These are phyloP conservation scores for Typha latifolia DNA, from an alignment of 176 grass and related monocot genomes.

Conservation along the genomic window DNA sequence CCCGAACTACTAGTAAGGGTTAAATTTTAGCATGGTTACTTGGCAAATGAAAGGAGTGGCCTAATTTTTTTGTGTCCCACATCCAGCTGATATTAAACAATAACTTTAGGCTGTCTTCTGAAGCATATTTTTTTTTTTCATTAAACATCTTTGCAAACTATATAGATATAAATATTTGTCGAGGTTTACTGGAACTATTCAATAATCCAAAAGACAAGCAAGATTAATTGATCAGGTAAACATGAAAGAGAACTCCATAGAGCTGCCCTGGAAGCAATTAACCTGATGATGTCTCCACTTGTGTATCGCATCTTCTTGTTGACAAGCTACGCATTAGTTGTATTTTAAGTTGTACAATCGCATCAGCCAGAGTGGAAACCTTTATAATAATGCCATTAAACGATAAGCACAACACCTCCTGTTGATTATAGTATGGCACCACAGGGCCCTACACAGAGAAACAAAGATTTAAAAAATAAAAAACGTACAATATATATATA, in stretches of 20 bases:
- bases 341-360: background rate
- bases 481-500: background rate
- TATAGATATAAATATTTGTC: too few relatives aligned
- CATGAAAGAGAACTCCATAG: slow-evolving; percentile 22
- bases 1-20: background rate
- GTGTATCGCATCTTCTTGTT: slow-evolving; percentile 19
- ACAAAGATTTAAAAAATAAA: background rate
- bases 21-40: background rate
- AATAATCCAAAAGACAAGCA: background rate
- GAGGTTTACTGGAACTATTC: background rate
- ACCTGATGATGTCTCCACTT: slow-evolving; percentile 47
- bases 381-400: background rate
- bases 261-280: slow-evolving; percentile 40
- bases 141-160: too few relatives aligned
- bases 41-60: background rate
- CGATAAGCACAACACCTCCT: background rate
- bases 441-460: background rate
- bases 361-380: background rate
- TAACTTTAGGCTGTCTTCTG: too few relatives aligned
- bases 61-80: too few relatives aligned
- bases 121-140: too few relatives aligned
- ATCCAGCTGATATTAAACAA: too few relatives aligned
- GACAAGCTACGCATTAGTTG: slow-evolving; percentile 19
- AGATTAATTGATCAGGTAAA: background rate
- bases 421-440: background rate